Evolutionary conservation across 352 stramenopile genomes (phyloP), one percentile per base, ranked within the genome.

Genomic region (Pythium rhizo-oryzae): DNA sequence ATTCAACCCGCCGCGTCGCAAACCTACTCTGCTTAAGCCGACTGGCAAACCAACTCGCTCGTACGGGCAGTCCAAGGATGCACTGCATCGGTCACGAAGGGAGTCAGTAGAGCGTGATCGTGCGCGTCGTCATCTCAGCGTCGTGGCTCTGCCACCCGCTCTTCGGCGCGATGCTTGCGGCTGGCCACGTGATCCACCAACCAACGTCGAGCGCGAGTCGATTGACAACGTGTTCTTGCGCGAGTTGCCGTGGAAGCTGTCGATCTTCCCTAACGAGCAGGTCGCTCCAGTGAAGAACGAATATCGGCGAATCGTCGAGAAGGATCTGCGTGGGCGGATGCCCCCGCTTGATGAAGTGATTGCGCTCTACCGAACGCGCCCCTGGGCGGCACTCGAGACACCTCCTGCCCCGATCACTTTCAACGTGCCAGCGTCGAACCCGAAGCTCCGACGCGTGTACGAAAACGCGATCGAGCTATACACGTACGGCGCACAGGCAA

Each of bases 201-300:
- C 52, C 8, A 11, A 19, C 13, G 30, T 59, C 25, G 52, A 59
- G 28, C 18, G 8, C 11, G 8, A 9, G 25, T 11, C n/a, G 52
- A 59, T 59, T 28, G 52, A 59, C 52, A 11, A 24, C 11, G 25
- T 24, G 15, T 59, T 44, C 25, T 19, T 59, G 25, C 52, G 52
- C 30, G 30, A 59, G 52, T 44, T 59, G 25, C 52, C 23, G 19
- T 59, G 52, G 52, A 59, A 59, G 30, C n/a, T 59, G 25, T 5
- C 25, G 18, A 7, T 59, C 8, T 44, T 59, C 4, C 52, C 52
- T 6, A 33, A 44, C 15, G 52, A 44, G 18, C 25, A 59, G 25
- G 8, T 24, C 52, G 52, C 52, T 8, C 52, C 52, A 25, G 52
- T 59, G 25, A 44, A 5, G 28, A 59, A 41, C 5, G 52, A 59